Percentiles rank a stretch among this genome's conserved stretches.
phyloP scores from a whole-genome alignment of 1,284 basidiomycete genomes.

The Cutaneotrichosporon cyanovorans region DNA sequence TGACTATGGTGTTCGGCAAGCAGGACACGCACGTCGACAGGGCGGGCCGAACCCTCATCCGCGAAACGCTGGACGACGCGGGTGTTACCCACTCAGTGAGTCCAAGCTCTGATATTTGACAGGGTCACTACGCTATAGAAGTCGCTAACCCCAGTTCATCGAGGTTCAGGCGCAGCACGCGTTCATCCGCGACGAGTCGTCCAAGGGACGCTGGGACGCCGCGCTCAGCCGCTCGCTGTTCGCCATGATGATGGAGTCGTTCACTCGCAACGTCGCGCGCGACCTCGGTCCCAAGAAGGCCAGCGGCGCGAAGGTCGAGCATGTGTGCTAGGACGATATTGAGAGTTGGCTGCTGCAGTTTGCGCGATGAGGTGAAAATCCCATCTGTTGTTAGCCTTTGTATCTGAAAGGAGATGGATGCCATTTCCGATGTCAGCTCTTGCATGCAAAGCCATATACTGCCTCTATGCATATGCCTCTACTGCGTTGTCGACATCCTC shows the following conservation, averaged over 20 bases:
- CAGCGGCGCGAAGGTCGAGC: constrained; percentile 53
- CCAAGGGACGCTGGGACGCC: constrained; percentile 88
- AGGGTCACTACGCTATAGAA: not conserved
- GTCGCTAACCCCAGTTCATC: constrained; percentile 57
- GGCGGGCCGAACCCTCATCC: constrained; percentile 70
- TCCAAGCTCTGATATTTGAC: constrained; percentile 3
- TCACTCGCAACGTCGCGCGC: constrained; percentile 71
- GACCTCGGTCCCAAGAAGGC: constrained; percentile 64
- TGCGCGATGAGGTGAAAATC: too few species aligned
- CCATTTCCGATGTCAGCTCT: too few species aligned
- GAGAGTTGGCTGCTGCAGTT: too few species aligned
- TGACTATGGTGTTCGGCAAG: constrained; percentile 89
- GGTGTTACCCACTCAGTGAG: constrained; percentile 60
- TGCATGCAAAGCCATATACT: too few species aligned
- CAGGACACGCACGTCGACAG: constrained; percentile 89
- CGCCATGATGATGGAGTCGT: constrained; percentile 84
- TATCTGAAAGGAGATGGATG: too few species aligned
- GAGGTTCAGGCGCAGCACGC: constrained; percentile 92
- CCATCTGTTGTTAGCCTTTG: too few species aligned
- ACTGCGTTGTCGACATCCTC: too few species aligned
- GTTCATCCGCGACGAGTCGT: constrained; percentile 81
- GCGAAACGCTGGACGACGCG: constrained; percentile 70
- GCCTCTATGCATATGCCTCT: too few species aligned
- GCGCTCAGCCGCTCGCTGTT: constrained; percentile 75
- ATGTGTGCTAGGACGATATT: constrained; percentile 62